Conservation (phyloP, 1,284 basidiomycete genomes). For the Puccinia horiana region DNA sequence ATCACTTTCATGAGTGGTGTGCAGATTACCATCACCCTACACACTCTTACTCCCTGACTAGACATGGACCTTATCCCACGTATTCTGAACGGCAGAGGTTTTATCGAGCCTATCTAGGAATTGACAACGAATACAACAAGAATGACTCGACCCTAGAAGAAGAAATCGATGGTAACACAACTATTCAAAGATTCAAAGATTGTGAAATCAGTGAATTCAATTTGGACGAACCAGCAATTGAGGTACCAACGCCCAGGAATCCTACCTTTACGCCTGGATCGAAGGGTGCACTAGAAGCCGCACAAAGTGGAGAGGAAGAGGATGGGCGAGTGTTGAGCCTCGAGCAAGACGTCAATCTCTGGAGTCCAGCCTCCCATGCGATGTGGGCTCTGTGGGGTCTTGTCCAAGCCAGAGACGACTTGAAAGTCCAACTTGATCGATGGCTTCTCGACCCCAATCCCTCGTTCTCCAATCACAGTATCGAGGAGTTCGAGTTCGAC, state of each 20-base stretch:
- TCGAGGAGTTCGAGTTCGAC: conserved; percentile 71
- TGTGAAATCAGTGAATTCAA: conserved; percentile 18
- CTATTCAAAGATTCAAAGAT: conserved; percentile 10
- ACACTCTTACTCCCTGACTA: conserved; percentile 71
- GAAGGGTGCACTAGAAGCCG: not conserved
- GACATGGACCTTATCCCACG: conserved; percentile 72
- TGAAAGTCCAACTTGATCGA: conserved; percentile 57
- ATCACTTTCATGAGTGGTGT: conserved; percentile 66
- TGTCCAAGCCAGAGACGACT: conserved; percentile 79
- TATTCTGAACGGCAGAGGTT: conserved; percentile 74
- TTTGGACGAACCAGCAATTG: not conserved
- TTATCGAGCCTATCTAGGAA: conserved; percentile 74
- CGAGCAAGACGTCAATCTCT: conserved; percentile 74
- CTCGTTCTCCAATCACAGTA: conserved; percentile 59
- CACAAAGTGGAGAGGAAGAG: not conserved
- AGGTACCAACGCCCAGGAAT: not conserved
- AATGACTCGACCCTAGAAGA: not conserved
- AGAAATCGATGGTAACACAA: not conserved
- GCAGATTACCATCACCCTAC: conserved; percentile 75
- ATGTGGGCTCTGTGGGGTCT: conserved; percentile 92
- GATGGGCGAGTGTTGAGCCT: conserved; percentile 59
- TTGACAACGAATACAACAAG: not conserved
- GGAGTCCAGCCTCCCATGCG: conserved; percentile 82
- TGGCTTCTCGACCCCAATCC: not conserved
- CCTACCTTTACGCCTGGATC: not conserved